A percentile compares a stretch with the other conserved stretches of the same genome.
These are phyloP conservation scores for Toxicodendron radicans DNA, from an alignment of 345 rosid species.

Conservation along the genomic window DNA sequence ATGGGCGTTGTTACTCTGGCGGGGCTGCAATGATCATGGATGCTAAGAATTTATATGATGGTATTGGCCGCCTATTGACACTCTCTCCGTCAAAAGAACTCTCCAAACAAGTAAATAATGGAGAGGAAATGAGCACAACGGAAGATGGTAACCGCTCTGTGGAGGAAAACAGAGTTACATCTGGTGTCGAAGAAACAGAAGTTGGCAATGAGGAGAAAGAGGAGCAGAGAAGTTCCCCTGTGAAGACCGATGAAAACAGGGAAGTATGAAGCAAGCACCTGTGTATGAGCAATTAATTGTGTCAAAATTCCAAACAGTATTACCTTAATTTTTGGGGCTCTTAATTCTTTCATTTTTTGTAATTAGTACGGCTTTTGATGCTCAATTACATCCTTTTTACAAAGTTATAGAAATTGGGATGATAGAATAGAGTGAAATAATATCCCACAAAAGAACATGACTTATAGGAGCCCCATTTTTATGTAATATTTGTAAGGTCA, in stretches of 20 bases:
- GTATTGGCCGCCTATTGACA: slow-evolving; percentile 55
- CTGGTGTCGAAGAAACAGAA: slow-evolving; percentile 34
- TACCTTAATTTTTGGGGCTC: slow-evolving; percentile 12
- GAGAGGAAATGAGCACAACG: slow-evolving; percentile 35
- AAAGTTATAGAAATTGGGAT: neutral
- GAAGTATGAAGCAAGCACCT: slow-evolving; percentile 15
- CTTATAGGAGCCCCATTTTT: neutral
- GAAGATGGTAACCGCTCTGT: slow-evolving; percentile 44
- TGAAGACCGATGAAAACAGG: slow-evolving; percentile 28
- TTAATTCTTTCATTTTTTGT: slow-evolving; percentile 20
- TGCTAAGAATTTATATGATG: slow-evolving; percentile 64
- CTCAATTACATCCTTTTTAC: neutral
- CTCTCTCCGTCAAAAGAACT: slow-evolving; percentile 54
- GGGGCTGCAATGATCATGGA: slow-evolving; percentile 73
- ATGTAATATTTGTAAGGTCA: no score
- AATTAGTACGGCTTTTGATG: no score
- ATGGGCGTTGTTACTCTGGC: slow-evolving; percentile 91
- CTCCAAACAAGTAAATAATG: slow-evolving; percentile 40
- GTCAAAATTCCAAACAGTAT: neutral
- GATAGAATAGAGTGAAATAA: slow-evolving; percentile 2
- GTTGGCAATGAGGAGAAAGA: slow-evolving; percentile 26
- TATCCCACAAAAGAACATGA: no score
- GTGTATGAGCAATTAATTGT: neutral
- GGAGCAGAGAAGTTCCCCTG: slow-evolving; percentile 22
- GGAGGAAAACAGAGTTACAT: slow-evolving; percentile 51